Evolutionary conservation across 2,329 filamentous ascomycete species (phyloP).

Genomic region (Apiospora arundinis): DNA sequence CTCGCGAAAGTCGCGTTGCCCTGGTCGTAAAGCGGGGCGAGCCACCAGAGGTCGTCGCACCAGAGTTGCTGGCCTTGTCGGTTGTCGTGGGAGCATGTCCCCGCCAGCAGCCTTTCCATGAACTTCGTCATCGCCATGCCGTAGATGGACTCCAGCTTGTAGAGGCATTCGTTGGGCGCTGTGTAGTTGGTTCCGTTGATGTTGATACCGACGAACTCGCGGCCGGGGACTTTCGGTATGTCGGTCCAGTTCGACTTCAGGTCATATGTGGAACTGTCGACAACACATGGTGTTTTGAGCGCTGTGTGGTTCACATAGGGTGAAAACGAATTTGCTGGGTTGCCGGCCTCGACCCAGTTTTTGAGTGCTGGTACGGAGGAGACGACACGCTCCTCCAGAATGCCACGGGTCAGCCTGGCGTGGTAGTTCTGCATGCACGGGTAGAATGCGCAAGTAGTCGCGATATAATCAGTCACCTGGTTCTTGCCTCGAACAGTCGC

Average conservation of each 20-base stretch:
- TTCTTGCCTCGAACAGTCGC: not conserved
- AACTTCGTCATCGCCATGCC: slow-evolving; percentile 21
- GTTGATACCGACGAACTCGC: slow-evolving; percentile 25
- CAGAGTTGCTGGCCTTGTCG: slow-evolving; percentile 24
- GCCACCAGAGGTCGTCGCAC: slow-evolving; percentile 29
- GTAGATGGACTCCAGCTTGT: slow-evolving; percentile 28
- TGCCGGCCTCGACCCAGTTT: slow-evolving; percentile 28
- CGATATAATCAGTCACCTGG: slow-evolving; percentile 25
- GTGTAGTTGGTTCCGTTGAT: slow-evolving; percentile 28
- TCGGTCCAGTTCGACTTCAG: slow-evolving; percentile 24
- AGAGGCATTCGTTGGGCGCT: slow-evolving; percentile 28
- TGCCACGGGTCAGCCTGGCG: slow-evolving; percentile 25
- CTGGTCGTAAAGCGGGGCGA: slow-evolving; percentile 26
- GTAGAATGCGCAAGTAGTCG: slow-evolving; percentile 30
- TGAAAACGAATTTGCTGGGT: not conserved
- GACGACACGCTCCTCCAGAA: slow-evolving; percentile 27
- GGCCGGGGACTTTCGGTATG: slow-evolving; percentile 21
- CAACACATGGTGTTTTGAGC: slow-evolving; percentile 27
- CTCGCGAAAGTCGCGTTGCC: slow-evolving; percentile 26
- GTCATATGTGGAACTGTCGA: slow-evolving; percentile 27
- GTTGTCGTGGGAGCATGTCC: slow-evolving; percentile 24
- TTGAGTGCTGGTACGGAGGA: slow-evolving; percentile 26
- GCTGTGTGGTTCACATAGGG: slow-evolving; percentile 27
- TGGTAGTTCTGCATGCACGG: slow-evolving; percentile 31
- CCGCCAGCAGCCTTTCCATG: slow-evolving; percentile 25